Base-by-base conservation (phyloP, 495 filamentous ascomycete genomes). In the Venustampulla echinocandica region DNA sequence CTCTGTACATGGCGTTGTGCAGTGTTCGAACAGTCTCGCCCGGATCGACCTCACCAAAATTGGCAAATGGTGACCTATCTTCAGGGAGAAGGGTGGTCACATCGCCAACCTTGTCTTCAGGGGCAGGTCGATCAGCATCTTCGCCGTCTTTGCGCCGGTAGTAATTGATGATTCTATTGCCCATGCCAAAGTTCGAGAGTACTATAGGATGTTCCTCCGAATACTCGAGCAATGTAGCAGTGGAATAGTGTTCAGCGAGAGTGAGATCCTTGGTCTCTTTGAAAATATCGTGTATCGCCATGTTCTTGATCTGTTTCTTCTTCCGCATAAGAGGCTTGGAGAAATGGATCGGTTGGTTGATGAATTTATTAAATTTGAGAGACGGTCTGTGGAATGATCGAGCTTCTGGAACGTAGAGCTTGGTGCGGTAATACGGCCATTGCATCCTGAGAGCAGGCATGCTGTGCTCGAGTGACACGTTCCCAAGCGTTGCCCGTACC, bases 111-210 rank as follows among this genome's bases (percentile, higher is more conserved):
- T 75, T 71, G 7, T 89, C 84, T 17, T 56, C 53, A 6, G 70
- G 71, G 61, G 82, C 85, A 1, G 84, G 85, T 3, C 85, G 75
- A 11, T 78, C 76, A 30, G 75, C 70, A 59, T 93, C 88, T 20
- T 90, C 85, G 22, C 74, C 75, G 54, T 84, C 83, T 59, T 86
- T 92, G 24, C 89, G 82, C 13, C 92, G 83, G 59, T 95, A 95
- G 65, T 96, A 97, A 57, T 97, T 96, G 65, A 97, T 84, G 32
- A 97, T 77, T 32, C 86, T 82, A 60, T 80, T 90, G 41, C 87
- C 90, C 92, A 99, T 99, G 49, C 90, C 92, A 53, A 95, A 90
- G 62, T 94, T 93, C 6, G 92, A 95, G 50, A 99, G 70, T 46
- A 90, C 84, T 10, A 78, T 84, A 1, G 92, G 92, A 44, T 85